Conservation (phyloP, 2,329 filamentous ascomycete genomes). For the Pyrenochaeta sp. region DNA sequence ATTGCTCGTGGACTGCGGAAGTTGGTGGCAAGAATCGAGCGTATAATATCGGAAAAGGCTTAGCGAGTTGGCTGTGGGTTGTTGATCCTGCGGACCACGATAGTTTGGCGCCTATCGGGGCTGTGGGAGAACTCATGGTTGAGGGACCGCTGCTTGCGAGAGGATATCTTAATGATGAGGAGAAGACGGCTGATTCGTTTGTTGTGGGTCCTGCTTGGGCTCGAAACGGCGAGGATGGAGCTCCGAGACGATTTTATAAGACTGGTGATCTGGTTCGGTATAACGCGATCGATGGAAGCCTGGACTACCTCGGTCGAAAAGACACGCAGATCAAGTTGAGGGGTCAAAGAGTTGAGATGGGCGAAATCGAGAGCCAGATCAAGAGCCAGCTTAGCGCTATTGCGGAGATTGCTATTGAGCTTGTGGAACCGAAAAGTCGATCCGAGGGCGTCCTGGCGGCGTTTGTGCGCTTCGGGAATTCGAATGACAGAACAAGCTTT, state of each 20-base stretch:
- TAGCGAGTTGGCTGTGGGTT: conserved; percentile 1
- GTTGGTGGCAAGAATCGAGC: background rate
- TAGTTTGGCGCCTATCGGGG: conserved; percentile 18
- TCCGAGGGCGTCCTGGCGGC: too few relatives aligned
- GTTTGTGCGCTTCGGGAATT: too few relatives aligned
- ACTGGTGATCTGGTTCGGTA: conserved; percentile 30
- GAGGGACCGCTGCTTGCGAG: conserved; percentile 58
- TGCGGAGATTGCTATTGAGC: too few relatives aligned
- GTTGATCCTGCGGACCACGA: conserved; percentile 16
- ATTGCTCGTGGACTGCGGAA: background rate
- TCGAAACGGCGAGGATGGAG: too few relatives aligned
- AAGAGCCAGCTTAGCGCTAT: too few relatives aligned
- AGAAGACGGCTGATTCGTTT: background rate
- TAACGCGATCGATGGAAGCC: conserved; percentile 15
- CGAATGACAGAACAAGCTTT: too few relatives aligned
- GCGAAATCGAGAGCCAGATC: too few relatives aligned
- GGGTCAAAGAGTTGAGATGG: too few relatives aligned
- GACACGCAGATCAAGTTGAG: too few relatives aligned
- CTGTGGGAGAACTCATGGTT: conserved; percentile 60
- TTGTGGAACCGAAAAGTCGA: too few relatives aligned
- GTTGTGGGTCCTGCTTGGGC: background rate
- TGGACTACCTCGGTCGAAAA: conserved; percentile 20
- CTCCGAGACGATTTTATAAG: conserved; percentile 17
- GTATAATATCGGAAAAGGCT: background rate
- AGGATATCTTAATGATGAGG: conserved; percentile 22